Evolutionary conservation across 306 rosid species (phyloP).

Genomic region (Prosopis cineraria): DNA sequence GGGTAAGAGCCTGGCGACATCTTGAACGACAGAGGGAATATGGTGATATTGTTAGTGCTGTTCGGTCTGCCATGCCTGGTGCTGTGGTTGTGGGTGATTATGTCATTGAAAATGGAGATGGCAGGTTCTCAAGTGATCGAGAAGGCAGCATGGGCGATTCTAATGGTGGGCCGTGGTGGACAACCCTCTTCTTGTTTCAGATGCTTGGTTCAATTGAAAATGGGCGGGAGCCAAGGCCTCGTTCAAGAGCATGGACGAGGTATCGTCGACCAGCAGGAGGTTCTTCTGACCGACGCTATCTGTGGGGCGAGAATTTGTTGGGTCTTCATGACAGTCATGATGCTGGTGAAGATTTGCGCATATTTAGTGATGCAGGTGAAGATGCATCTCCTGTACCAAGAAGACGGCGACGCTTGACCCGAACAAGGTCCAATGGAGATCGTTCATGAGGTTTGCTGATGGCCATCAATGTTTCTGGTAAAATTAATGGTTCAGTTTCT

Average conservation of each 20-base stretch:
- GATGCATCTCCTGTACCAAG: constrained; percentile 69
- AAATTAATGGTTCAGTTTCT: constrained; percentile 37
- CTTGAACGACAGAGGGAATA: constrained; percentile 89
- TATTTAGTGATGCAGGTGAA: constrained; percentile 48
- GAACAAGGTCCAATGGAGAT: constrained; percentile 70
- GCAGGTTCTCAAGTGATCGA: constrained; percentile 53
- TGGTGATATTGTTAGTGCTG: constrained; percentile 90
- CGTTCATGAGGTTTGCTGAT: constrained; percentile 42
- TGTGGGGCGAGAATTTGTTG: constrained; percentile 85
- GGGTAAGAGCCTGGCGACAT: constrained; percentile 82
- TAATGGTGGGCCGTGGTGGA: constrained; percentile 68
- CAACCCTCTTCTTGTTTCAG: constrained; percentile 74
- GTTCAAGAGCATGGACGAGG: constrained; percentile 73
- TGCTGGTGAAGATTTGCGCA: constrained; percentile 43
- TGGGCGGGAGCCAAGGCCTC: constrained; percentile 68
- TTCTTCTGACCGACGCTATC: constrained; percentile 61
- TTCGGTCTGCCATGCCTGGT: constrained; percentile 85
- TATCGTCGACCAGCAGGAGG: constrained; percentile 58
- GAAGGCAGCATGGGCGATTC: constrained; percentile 49
- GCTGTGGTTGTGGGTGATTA: constrained; percentile 90
- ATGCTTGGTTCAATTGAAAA: constrained; percentile 74
- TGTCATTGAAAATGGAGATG: constrained; percentile 82
- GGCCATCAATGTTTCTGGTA: constrained; percentile 49
- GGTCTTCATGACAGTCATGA: constrained; percentile 58
- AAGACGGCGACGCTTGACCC: constrained; percentile 70